Conservation (phyloP, 352 stramenopile genomes). For the Pythium apleroticum region DNA sequence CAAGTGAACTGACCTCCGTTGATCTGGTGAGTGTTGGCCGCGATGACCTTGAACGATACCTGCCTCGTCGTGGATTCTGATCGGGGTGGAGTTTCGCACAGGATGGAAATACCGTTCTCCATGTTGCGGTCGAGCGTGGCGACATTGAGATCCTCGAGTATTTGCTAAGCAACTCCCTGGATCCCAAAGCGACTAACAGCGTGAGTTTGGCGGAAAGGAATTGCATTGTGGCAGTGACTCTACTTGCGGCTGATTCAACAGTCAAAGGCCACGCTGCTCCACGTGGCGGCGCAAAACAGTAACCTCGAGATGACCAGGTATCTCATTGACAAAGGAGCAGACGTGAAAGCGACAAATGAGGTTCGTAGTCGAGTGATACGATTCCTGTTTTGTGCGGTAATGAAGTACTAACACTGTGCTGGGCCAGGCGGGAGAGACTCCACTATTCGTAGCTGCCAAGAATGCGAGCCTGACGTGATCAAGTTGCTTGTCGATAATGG, state of each 20-base stretch:
- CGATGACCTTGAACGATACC: not conserved
- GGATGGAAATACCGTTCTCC: not conserved
- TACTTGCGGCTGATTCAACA: not conserved
- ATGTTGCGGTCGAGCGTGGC: not conserved
- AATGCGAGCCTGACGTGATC: not conserved
- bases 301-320: not conserved
- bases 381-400: too few relatives aligned
- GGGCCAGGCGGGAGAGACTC: not conserved
- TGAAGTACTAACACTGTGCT: not conserved
- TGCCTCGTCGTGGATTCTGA: too few relatives aligned
- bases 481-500: slow-evolving; percentile 8
- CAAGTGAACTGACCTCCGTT: not conserved
- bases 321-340: not conserved
- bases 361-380: not conserved
- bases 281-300: not conserved
- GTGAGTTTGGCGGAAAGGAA: not conserved
- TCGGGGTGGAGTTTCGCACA: not conserved
- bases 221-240: not conserved
- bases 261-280: not conserved
- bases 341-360: not conserved
- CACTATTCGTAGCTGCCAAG: not conserved
- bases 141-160: not conserved
- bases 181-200: not conserved
- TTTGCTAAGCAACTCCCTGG: not conserved
- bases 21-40: not conserved